Conservation (phyloP, 495 filamentous ascomycete genomes). For the Trichoderma erinaceum region DNA sequence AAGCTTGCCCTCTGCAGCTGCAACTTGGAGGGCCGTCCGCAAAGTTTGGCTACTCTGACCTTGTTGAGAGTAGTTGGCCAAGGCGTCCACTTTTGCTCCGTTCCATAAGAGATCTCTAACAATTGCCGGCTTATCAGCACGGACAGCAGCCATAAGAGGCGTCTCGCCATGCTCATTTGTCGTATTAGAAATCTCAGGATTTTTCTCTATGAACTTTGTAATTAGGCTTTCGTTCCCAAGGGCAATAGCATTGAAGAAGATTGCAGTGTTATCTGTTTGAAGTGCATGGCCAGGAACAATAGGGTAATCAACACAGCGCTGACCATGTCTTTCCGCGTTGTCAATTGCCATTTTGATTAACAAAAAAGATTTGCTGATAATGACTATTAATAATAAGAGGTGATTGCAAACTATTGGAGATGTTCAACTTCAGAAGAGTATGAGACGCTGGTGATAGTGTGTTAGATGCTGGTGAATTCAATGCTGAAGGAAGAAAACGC, state of each 20-base stretch:
- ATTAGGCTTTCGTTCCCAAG: constrained; percentile 22
- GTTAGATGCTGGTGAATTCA: no score
- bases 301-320: no score
- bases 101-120: constrained; percentile 27
- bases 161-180: constrained; percentile 23
- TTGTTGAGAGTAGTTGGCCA: neutral
- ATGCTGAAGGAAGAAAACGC: no score
- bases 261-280: constrained; percentile 17
- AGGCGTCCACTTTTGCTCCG: constrained; percentile 28
- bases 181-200: constrained; percentile 28
- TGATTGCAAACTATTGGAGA: no score
- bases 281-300: neutral
- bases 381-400: no score
- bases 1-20: constrained; percentile 24
- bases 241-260: constrained; percentile 23
- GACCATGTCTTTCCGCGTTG: neutral
- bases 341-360: neutral
- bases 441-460: no score
- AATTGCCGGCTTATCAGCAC: constrained; percentile 25
- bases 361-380: no score
- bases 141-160: constrained; percentile 33
- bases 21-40: constrained; percentile 32
- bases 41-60: neutral
- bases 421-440: no score
- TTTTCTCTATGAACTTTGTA: constrained; percentile 19